A percentile compares a stretch with the other conserved stretches of the same genome.
phyloP scores from a whole-genome alignment of 805 yeast genomes.

The Yamadazyma phyllophila region DNA sequence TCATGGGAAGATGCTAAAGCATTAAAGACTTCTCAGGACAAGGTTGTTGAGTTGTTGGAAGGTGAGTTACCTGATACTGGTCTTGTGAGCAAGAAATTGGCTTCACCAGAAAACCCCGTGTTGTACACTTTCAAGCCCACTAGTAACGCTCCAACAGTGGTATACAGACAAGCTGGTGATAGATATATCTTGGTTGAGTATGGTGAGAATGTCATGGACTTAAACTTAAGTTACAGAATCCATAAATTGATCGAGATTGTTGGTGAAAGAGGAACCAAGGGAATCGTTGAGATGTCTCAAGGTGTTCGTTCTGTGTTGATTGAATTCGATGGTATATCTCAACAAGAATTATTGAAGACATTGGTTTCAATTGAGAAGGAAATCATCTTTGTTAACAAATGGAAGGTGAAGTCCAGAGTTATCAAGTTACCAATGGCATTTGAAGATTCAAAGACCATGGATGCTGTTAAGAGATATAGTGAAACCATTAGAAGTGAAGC shows the following conservation, averaged over 20 bases:
- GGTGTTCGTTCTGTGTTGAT: constrained; percentile 94
- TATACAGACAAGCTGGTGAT: constrained; percentile 96
- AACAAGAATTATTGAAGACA: constrained; percentile 57
- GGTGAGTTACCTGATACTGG: constrained; percentile 40
- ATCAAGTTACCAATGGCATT: constrained; percentile 93
- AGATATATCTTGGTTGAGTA: constrained; percentile 88
- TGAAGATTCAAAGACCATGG: constrained; percentile 86
- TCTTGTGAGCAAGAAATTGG: constrained; percentile 17
- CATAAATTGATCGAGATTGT: constrained; percentile 78
- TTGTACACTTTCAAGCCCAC: constrained; percentile 50
- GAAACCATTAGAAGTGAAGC: constrained; percentile 93
- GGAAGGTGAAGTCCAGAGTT: constrained; percentile 83
- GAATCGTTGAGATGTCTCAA: constrained; percentile 93
- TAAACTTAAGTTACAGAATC: constrained; percentile 81
- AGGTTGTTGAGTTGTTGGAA: constrained; percentile 42
- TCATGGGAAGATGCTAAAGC: constrained; percentile 63
- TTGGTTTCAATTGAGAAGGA: constrained; percentile 75
- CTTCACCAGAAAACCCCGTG: constrained; percentile 64
- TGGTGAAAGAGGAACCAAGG: constrained; percentile 58
- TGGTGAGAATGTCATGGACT: constrained; percentile 84
- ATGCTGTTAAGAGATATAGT: constrained; percentile 84
- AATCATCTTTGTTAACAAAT: constrained; percentile 68
- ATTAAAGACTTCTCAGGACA: constrained; percentile 62
- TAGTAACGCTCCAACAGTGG: constrained; percentile 62
- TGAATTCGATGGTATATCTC: constrained; percentile 71